Percentiles rank a stretch among this genome's conserved stretches.
Conservation (phyloP, 192 early-diverging fungal species). For the Entophlyctis luteolus region DNA sequence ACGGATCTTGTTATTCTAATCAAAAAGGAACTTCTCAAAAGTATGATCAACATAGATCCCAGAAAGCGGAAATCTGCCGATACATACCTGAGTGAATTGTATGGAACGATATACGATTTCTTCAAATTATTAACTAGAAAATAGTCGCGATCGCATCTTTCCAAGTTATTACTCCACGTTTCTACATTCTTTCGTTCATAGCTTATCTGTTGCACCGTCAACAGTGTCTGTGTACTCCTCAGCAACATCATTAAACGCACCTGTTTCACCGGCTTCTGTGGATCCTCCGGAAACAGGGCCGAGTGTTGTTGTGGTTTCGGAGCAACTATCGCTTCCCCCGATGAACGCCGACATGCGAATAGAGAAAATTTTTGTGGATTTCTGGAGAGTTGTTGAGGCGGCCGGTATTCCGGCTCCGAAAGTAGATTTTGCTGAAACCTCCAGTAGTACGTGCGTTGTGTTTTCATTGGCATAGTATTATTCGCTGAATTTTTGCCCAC, state of each 20-base stretch:
- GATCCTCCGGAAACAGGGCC: background rate
- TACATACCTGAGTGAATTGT: slow-evolving; percentile 74
- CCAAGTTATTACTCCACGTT: slow-evolving; percentile 72
- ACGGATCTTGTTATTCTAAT: slow-evolving; percentile 1
- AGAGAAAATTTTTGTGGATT: slow-evolving; percentile 68
- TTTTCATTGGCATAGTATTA: too few species aligned
- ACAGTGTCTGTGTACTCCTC: background rate
- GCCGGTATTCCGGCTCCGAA: slow-evolving; percentile 39
- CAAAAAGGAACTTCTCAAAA: slow-evolving; percentile 61
- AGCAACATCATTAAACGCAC: background rate
- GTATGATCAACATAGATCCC: slow-evolving; percentile 89
- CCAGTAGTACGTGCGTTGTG: too few species aligned
- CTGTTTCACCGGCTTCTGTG: background rate
- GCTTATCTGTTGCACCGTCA: slow-evolving; percentile 56
- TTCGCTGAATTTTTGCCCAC: too few species aligned
- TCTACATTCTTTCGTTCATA: slow-evolving; percentile 62
- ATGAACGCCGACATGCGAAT: slow-evolving; percentile 69
- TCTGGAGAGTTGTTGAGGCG: slow-evolving; percentile 62
- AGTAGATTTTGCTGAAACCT: too few species aligned
- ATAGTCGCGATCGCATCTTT: slow-evolving; percentile 69
- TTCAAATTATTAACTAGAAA: too few species aligned
- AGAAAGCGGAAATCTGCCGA: slow-evolving; percentile 67
- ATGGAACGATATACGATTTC: background rate
- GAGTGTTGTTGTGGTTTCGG: too few species aligned
- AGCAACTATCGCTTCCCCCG: background rate